Conservation (phyloP, 805 yeast genomes). For the Wickerhamia fluorescens region DNA sequence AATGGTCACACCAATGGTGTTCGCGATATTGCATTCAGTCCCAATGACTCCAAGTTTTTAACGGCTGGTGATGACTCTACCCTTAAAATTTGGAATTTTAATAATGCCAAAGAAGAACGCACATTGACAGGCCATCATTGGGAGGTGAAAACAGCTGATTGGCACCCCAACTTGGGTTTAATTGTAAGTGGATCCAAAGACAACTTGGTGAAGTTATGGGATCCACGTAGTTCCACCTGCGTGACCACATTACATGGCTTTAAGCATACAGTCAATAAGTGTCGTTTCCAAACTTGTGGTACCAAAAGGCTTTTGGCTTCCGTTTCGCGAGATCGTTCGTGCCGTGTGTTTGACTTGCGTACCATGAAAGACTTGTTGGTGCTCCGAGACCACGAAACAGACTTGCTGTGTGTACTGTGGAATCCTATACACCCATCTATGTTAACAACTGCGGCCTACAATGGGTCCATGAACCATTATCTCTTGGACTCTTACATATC, state of each 20-base stretch:
- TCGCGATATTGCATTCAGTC: constrained; percentile 82
- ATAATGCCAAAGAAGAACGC: constrained; percentile 77
- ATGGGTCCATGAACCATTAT: constrained; percentile 81
- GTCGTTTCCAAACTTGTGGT: constrained; percentile 81
- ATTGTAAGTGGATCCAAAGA: constrained; percentile 94
- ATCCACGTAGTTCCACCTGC: constrained; percentile 74
- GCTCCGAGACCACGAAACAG: constrained; percentile 75
- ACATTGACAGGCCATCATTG: constrained; percentile 89
- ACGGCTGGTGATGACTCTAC: constrained; percentile 90
- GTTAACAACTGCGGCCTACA: constrained; percentile 80
- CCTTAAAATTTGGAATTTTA: constrained; percentile 90
- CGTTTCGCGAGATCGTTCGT: constrained; percentile 81
- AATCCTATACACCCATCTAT: constrained; percentile 80
- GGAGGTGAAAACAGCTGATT: constrained; percentile 96
- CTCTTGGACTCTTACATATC: constrained; percentile 48
- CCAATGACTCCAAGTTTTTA: constrained; percentile 86
- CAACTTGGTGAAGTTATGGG: constrained; percentile 91
- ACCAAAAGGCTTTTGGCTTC: constrained; percentile 70
- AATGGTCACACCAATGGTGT: constrained; percentile 73
- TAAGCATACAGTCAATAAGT: constrained; percentile 87
- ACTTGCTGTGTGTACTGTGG: constrained; percentile 83
- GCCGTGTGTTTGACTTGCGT: constrained; percentile 81
- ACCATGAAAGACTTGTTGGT: constrained; percentile 71
- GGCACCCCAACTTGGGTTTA: constrained; percentile 89
- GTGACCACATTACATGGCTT: constrained; percentile 82